Evolutionary conservation across 2,329 filamentous ascomycete genomes (phyloP).

Genomic region (Cadophora malorum): DNA sequence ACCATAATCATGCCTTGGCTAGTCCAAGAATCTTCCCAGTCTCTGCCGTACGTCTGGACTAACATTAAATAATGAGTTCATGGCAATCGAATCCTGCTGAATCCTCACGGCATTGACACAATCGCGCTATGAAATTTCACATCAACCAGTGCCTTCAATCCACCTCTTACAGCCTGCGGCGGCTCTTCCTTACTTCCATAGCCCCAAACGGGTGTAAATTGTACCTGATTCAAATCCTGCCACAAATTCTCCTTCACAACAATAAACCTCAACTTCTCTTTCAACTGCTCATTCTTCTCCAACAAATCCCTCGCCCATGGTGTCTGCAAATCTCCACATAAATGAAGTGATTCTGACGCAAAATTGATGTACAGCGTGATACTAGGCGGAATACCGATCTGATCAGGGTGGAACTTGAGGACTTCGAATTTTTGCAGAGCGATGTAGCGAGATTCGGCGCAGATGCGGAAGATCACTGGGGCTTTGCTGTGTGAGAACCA

Average conservation of each 20-base stretch:
- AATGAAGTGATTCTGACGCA: slow-evolving; percentile 25
- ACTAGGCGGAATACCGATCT: slow-evolving; percentile 21
- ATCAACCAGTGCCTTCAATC: slow-evolving; percentile 25
- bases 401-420: slow-evolving; percentile 38
- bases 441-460: slow-evolving; percentile 33
- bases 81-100: not conserved
- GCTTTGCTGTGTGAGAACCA: slow-evolving; percentile 34
- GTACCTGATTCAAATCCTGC: slow-evolving; percentile 27
- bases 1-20: not conserved
- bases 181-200: not conserved
- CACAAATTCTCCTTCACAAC: slow-evolving; percentile 25
- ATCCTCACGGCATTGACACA: not conserved
- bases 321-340: slow-evolving; percentile 24
- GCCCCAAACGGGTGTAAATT: slow-evolving; percentile 13
- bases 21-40: not conserved
- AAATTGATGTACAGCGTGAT: slow-evolving; percentile 32
- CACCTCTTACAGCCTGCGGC: slow-evolving; percentile 5
- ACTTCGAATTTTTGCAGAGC: slow-evolving; percentile 34
- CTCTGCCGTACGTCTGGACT: too few species aligned
- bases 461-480: slow-evolving; percentile 32
- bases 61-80: too few species aligned
- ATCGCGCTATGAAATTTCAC: slow-evolving; percentile 25
- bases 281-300: slow-evolving; percentile 30
- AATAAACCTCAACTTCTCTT: slow-evolving; percentile 24
- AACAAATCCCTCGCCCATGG: slow-evolving; percentile 23